These are phyloP conservation scores for Endoconidiophora laricicola DNA, from an alignment of 2,329 filamentous ascomycete species.

Conservation along the genomic window DNA sequence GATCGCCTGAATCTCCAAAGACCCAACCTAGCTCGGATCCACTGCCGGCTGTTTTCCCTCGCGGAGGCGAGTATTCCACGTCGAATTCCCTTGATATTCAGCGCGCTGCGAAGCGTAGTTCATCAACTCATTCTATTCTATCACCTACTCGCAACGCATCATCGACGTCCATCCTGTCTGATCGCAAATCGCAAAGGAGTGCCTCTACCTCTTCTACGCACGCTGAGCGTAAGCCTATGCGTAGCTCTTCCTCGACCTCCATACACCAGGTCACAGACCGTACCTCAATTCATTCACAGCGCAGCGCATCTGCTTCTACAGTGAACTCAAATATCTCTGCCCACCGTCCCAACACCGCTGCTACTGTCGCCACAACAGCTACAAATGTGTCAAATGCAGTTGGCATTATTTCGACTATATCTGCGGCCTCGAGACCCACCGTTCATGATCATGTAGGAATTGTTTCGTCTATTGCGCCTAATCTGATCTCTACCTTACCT, in stretches of 20 bases:
- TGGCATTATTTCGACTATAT: background rate
- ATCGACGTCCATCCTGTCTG: background rate
- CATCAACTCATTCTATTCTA: constrained; percentile 2
- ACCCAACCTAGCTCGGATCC: background rate
- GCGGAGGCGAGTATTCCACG: background rate
- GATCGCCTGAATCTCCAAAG: constrained; percentile 9
- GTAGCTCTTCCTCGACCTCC: background rate
- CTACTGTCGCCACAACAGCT: background rate
- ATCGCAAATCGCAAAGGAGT: background rate
- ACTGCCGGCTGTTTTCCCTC: background rate
- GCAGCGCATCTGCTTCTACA: constrained; percentile 8
- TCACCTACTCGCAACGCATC: background rate
- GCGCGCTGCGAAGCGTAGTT: background rate
- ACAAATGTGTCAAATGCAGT: background rate
- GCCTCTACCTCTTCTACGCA: background rate
- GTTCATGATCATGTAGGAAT: background rate
- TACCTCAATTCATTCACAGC: background rate
- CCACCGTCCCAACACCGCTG: background rate
- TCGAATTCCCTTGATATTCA: constrained; percentile 5
- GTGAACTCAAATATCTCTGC: constrained; percentile 4
- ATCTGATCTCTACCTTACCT: background rate
- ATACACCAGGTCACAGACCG: background rate
- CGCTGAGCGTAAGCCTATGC: background rate
- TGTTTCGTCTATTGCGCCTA: background rate
- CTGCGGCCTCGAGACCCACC: background rate